Evolutionary conservation across 148 eudicot genomes (phyloP), one percentile per base, ranked within the genome.

Genomic region (Rhododendron griersonianum): DNA sequence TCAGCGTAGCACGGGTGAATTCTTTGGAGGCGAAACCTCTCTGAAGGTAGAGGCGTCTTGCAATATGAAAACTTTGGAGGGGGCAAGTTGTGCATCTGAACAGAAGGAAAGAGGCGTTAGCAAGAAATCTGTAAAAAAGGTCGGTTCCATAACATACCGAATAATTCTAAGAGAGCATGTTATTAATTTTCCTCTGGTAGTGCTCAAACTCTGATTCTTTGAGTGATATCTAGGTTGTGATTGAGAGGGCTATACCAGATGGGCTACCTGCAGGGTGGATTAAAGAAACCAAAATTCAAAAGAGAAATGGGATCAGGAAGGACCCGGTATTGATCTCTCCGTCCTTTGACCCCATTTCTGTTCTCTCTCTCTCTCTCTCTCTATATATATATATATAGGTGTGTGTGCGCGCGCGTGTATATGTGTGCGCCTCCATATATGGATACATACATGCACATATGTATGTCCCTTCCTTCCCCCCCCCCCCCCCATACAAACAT

Each of bases 211-310:
- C 44, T 83, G 87, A 67, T 81, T 84, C 33, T 84, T 57, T n/a
- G n/a, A 59, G 65, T 81, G 84, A 11, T 84, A 37, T 85, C 37
- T 55, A 92, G 96, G 91, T 87, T 89, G 87, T 87, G 25, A 77
- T 89, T 85, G 91, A 85, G 90, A 93, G 63, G 69, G 73, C 85
- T 39, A 35, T 88, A 69, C 93, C 90, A 41, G 89, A 94, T 75
- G 94, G 88, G 80, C 88, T 94, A 85, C 95, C 98, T 39, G 63
- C 92, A 83, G 98, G 95, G n/a, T 93, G 94, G 94, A 88, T 90
- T 80, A 92, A 90, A 90, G 98, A 94, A 83, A 85, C 87, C 87
- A 92, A 86, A 86, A 90, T 85, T 57, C 86, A 89, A 81, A 83
- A 86, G 88, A 73, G 21, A n/a, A 82, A 84, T 78, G 63, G 78